Percentiles rank a stretch among this genome's conserved stretches.
Conservation (phyloP, 2,329 filamentous ascomycete genomes). For the Aspergillus latus region DNA sequence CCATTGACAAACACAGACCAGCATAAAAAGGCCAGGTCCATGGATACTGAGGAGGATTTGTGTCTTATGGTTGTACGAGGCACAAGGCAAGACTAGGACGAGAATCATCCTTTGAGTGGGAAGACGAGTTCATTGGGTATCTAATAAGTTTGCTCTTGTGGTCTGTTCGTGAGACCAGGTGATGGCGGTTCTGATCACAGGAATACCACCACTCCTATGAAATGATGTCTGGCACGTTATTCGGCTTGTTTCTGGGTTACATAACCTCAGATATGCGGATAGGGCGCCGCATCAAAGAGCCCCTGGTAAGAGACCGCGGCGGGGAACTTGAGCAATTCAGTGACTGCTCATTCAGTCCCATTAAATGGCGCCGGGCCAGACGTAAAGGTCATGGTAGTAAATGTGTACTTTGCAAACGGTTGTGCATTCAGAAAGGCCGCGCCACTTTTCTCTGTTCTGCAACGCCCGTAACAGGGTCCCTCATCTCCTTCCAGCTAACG, state of each 20-base stretch:
- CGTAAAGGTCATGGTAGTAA: not conserved
- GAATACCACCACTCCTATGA: not conserved
- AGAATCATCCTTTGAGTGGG: not conserved
- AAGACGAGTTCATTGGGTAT: conserved; percentile 9
- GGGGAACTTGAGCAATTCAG: not conserved
- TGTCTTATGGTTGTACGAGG: not conserved
- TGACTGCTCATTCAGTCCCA: not conserved
- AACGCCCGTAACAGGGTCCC: conserved; percentile 73
- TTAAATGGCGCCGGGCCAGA: not conserved
- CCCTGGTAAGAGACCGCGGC: not conserved
- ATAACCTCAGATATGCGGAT: not conserved
- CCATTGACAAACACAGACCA: conserved; percentile 47
- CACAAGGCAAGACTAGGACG: not conserved
- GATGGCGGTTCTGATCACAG: not conserved
- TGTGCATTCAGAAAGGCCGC: conserved; percentile 70
- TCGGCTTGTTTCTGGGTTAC: not conserved
- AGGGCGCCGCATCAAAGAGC: not conserved
- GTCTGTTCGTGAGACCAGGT: not conserved
- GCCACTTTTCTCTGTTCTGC: conserved; percentile 88
- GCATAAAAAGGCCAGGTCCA: conserved; percentile 43
- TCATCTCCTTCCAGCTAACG: conserved; percentile 92
- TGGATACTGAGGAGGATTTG: conserved; percentile 44
- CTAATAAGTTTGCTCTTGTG: not conserved
- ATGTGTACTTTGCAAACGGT: not conserved
- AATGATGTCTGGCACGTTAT: not conserved